Base-by-base conservation (phyloP, 1,284 basidiomycete genomes). In the Abortiporus biennis region DNA sequence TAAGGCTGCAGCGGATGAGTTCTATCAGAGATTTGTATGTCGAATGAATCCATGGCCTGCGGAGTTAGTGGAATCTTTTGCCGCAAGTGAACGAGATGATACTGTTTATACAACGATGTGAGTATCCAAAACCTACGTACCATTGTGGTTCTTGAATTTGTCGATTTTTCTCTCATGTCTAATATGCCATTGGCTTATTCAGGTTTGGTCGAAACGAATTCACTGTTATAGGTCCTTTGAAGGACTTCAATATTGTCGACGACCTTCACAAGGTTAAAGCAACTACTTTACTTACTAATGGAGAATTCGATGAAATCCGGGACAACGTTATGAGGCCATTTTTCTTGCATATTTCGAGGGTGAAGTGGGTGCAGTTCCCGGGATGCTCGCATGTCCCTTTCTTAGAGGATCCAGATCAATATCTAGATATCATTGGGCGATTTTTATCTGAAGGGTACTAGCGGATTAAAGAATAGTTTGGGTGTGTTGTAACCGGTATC, bases 241-340 rank as follows among this genome's bases (percentile, higher is more conserved):
- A 54, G 32, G 46, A 47, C n/a, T 65, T 62, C 63, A 42, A 51
- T 11, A 51, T 62, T 42, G 44, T 58, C 21, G 51, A 53, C 39
- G 46, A 51, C 20, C 40, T 63, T 2, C 54, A 53, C 38, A 36
- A 46, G 3, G 54, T 66, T 41, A 38, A 38, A 3, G 54, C 55
- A 2, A 58, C 59, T 6, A 61, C 59, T 11, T 48, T 64, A 15
- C 33, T 65, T 1, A 46, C 62, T 41, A 66, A 60, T 33, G 62
- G 58, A 6, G 49, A 45, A 3, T 46, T 54, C 23, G 61, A 60
- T 38, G 48, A 52, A 36, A 52, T 53, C 2, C 54, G 54, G 31
- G 61, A 60, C 31, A 47, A 43, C 38, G 51, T 51, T 21, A 44
- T 54, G 19, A 44, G 36, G 20, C 61, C 61, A 8, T 56, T 58